Evolutionary conservation across 75 land plant species (phyloP).

Genomic region (Cunninghamia lanceolata): DNA sequence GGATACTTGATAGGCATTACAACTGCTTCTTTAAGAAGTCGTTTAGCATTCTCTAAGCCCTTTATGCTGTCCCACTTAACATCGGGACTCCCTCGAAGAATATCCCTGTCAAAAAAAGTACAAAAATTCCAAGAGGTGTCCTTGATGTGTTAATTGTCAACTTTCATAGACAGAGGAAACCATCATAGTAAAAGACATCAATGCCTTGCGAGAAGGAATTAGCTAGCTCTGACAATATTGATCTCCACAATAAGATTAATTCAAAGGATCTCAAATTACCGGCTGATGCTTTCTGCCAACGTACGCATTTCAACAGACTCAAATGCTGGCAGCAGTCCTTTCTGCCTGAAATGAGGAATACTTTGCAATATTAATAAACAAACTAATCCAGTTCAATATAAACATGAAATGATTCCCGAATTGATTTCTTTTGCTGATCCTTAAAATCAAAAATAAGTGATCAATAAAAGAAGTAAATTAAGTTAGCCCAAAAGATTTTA

Average conservation of each 20-base stretch:
- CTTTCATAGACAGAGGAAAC: background rate
- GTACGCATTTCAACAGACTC: constrained; percentile 70
- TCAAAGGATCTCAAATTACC: constrained; percentile 31
- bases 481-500: background rate
- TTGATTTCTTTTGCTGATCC: background rate
- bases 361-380: constrained; percentile 6
- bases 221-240: background rate
- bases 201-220: background rate
- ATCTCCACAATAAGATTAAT: constrained; percentile 2
- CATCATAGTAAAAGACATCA: background rate
- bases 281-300: constrained; percentile 77
- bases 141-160: constrained; percentile 2
- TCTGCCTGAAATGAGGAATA: constrained; percentile 44
- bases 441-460: constrained; percentile 5
- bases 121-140: background rate
- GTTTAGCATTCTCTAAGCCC: constrained; percentile 91
- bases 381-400: background rate
- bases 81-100: constrained; percentile 86
- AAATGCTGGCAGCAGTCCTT: constrained; percentile 74
- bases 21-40: constrained; percentile 94
- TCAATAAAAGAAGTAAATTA: constrained; percentile 18
- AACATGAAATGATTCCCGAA: constrained; percentile 1
- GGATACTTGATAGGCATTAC: constrained; percentile 99
- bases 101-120: constrained; percentile 54
- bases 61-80: constrained; percentile 95